Base-by-base conservation (phyloP, 2,329 filamentous ascomycete species). In the Talaromyces sp. region DNA sequence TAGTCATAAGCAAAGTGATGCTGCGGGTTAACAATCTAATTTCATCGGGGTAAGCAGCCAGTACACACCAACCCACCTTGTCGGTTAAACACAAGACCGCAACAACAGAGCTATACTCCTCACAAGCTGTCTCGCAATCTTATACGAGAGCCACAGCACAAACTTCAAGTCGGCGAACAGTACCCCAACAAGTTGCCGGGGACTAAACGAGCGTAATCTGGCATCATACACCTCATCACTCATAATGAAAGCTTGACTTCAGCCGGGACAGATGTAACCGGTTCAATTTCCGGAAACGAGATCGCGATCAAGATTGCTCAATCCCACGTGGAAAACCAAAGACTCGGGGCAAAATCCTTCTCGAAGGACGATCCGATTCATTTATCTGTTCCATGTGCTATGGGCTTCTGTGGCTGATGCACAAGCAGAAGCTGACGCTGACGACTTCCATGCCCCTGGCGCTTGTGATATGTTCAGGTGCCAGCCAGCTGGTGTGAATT, bases 141-240 rank as follows among this genome's bases (percentile, higher is more conserved):
- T 56, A 24, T 51, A 61, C 5, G 58, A 55, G 27, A 61, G 30
- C 58, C 58, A 61, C 14, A 55, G 14, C 13, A 52, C 24, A 17
- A 61, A 54, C 43, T 55, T 55, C 22, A 58, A 43, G 43, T 58
- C 56, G 3, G 37, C 47, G 19, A 40, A 2, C 5, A 40, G 30
- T 29, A 32, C 33, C 19, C 17, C 17, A 2, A 48, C 16, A 4
- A 42, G 6, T 6, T 17, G 30, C 11, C 33, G 14, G 3, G 37
- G 17, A 41, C 50, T 3, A n/a, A 39, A 36, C 7, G 17, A 30
- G 41, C 13, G 16, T 9, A 33, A 4, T 2, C 14, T 35, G 22
- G 24, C 20, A 20, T 19, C 10, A n/a, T 41, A 19, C 30, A 37
- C 16, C 27, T 27, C 7, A 27, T 32, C 39, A 4, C 17, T 19